A percentile compares a stretch with the other conserved stretches of the same genome.
Evolutionary conservation across 1,284 basidiomycete species (phyloP).

Genomic region (Trichosporon sp.): DNA sequence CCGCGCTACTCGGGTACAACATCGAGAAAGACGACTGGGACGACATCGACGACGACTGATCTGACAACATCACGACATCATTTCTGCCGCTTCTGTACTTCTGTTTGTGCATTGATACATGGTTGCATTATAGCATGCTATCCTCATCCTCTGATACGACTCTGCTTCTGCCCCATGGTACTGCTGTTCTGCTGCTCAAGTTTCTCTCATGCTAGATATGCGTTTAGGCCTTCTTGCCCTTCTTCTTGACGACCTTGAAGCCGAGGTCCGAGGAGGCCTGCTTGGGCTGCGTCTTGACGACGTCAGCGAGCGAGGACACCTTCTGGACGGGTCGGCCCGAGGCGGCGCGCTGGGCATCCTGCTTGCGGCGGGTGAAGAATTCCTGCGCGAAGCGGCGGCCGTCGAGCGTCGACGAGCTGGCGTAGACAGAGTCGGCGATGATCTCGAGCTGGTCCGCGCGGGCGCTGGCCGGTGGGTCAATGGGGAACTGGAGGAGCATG

Average conservation of each 20-base stretch:
- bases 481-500: slow-evolving; percentile 85
- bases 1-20: slow-evolving; percentile 50
- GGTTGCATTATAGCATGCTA: slow-evolving; percentile 20
- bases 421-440: slow-evolving; percentile 89
- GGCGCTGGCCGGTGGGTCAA: slow-evolving; percentile 74
- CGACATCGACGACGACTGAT: slow-evolving; percentile 24
- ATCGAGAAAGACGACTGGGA: slow-evolving; percentile 48
- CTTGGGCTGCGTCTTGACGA: slow-evolving; percentile 85
- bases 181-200: neutral
- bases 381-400: slow-evolving; percentile 91
- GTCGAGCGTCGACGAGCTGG: slow-evolving; percentile 89
- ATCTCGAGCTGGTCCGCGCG: slow-evolving; percentile 70
- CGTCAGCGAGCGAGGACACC: slow-evolving; percentile 55
- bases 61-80: neutral
- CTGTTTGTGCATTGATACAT: slow-evolving; percentile 16
- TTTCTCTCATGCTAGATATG: neutral
- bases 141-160: neutral
- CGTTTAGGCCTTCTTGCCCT: slow-evolving; percentile 50
- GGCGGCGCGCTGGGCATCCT: slow-evolving; percentile 61
- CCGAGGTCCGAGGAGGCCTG: slow-evolving; percentile 72
- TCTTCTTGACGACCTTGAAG: slow-evolving; percentile 89
- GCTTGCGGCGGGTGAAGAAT: slow-evolving; percentile 82
- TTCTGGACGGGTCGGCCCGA: slow-evolving; percentile 26
- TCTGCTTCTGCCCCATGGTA: neutral
- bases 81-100: neutral